phyloP scores from a whole-genome alignment of 2,329 filamentous ascomycete genomes.

The Dactylellina cionopaga region DNA sequence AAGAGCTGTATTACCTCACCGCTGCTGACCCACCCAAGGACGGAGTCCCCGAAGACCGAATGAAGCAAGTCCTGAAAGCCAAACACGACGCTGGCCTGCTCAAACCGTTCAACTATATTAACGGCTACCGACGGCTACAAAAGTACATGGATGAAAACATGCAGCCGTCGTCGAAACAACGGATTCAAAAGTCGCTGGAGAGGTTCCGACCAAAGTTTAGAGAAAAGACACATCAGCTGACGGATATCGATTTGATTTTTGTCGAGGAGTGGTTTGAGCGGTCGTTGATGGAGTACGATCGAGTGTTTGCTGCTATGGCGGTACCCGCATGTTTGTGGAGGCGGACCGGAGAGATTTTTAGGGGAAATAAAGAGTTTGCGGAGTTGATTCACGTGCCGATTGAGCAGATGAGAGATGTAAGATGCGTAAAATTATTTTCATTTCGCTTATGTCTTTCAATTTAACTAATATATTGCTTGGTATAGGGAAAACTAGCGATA shows the following conservation, averaged over 20 bases:
- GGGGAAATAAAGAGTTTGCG: slow-evolving; percentile 98
- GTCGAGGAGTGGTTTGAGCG: slow-evolving; percentile 99
- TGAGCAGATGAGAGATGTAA: slow-evolving; percentile 86
- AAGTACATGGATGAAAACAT: slow-evolving; percentile 93
- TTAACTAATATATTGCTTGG: slow-evolving; percentile 6
- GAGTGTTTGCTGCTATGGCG: slow-evolving; percentile 98
- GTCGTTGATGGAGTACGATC: slow-evolving; percentile 96
- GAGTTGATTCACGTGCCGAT: slow-evolving; percentile 93
- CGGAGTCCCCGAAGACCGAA: slow-evolving; percentile 83
- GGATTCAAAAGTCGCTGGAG: slow-evolving; percentile 90
- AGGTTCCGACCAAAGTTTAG: slow-evolving; percentile 94
- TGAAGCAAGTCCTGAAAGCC: slow-evolving; percentile 91
- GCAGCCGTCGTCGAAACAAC: slow-evolving; percentile 81
- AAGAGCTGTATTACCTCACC: slow-evolving; percentile 93
- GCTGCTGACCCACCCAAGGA: slow-evolving; percentile 90
- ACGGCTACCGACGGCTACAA: slow-evolving; percentile 88
- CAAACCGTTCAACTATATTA: slow-evolving; percentile 98
- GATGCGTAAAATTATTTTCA: slow-evolving; percentile 60
- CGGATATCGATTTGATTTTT: slow-evolving; percentile 90
- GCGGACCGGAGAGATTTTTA: slow-evolving; percentile 94
- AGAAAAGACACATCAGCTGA: slow-evolving; percentile 90
- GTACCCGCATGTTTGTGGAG: slow-evolving; percentile 98
- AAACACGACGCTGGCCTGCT: slow-evolving; percentile 96
- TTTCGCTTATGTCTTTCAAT: no score
- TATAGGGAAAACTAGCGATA: slow-evolving; percentile 87